Conservation (phyloP, 2,329 filamentous ascomycete genomes). For the Epichloe scottii region DNA sequence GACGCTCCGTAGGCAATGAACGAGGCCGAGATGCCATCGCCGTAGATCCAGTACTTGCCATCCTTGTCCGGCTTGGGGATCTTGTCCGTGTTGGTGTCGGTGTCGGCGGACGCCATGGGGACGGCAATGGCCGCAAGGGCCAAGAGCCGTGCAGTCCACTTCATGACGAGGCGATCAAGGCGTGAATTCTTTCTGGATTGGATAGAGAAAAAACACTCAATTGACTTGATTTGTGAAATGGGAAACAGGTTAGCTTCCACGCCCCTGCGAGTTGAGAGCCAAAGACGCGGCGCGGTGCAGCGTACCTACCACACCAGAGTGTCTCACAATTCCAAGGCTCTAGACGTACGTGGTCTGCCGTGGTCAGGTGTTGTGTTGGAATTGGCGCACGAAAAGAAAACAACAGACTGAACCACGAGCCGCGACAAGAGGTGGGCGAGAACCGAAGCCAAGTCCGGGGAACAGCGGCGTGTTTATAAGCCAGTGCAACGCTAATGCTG, state of each 20-base stretch:
- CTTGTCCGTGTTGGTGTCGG: slow-evolving; percentile 6
- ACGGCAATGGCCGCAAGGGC: slow-evolving; percentile 10
- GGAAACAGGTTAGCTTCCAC: neutral
- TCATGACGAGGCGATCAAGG: slow-evolving; percentile 10
- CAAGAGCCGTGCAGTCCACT: slow-evolving; percentile 8
- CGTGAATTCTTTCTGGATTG: neutral
- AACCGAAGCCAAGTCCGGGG: neutral
- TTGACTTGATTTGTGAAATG: neutral
- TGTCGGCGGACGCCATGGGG: slow-evolving; percentile 7
- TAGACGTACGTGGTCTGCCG: too few relatives aligned
- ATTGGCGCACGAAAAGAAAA: too few relatives aligned
- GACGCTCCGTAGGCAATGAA: slow-evolving; percentile 68
- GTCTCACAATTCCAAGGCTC: neutral
- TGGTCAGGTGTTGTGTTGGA: too few relatives aligned
- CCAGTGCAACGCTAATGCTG: neutral
- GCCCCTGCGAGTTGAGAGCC: neutral
- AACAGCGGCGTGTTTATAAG: neutral
- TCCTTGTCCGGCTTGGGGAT: slow-evolving; percentile 35
- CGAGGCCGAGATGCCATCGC: slow-evolving; percentile 50
- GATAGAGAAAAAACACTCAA: neutral
- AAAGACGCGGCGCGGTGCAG: neutral
- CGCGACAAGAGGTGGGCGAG: neutral
- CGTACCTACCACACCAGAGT: neutral
- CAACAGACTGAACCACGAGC: too few relatives aligned
- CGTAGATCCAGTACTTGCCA: slow-evolving; percentile 61